Evolutionary conservation across 331 rosid genomes (phyloP).

Genomic region (Quercus tomentella): DNA sequence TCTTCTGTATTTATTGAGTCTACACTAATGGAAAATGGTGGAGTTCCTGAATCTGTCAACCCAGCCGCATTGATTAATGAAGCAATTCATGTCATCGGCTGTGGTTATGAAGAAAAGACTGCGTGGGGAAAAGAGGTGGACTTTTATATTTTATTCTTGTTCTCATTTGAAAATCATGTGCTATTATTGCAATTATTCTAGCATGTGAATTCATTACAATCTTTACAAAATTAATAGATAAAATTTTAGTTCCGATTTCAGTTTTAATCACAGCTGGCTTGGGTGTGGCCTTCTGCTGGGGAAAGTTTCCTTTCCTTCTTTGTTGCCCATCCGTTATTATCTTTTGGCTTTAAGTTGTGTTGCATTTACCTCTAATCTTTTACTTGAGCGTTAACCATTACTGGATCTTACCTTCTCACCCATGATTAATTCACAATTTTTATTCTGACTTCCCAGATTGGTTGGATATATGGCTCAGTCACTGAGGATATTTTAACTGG

Average conservation of each 20-base stretch:
- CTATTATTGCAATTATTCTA: background rate
- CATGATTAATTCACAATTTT: slow-evolving; percentile 1
- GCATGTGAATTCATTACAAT: background rate
- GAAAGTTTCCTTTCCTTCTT: background rate
- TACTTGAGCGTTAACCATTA: background rate
- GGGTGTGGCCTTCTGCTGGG: background rate
- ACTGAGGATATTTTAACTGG: slow-evolving; percentile 99
- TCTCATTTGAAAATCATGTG: background rate
- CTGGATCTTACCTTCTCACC: background rate
- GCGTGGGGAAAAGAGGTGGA: slow-evolving; percentile 97
- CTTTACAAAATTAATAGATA: background rate
- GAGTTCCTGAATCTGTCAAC: slow-evolving; percentile 71
- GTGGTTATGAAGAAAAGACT: slow-evolving; percentile 96
- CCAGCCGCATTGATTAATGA: slow-evolving; percentile 82
- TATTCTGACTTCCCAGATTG: slow-evolving; percentile 55
- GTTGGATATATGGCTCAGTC: slow-evolving; percentile 98
- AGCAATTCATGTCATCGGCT: slow-evolving; percentile 96
- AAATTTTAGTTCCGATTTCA: background rate
- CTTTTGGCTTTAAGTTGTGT: background rate
- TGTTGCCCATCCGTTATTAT: background rate
- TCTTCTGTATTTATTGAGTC: slow-evolving; percentile 94
- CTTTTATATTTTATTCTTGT: background rate
- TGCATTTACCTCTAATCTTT: background rate
- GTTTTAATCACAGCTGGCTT: background rate
- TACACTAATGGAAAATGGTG: slow-evolving; percentile 91